Percentiles rank a stretch among this genome's conserved stretches.
Evolutionary conservation across 805 yeast species (phyloP).

Genomic region (Wickerhamiella musiphila): DNA sequence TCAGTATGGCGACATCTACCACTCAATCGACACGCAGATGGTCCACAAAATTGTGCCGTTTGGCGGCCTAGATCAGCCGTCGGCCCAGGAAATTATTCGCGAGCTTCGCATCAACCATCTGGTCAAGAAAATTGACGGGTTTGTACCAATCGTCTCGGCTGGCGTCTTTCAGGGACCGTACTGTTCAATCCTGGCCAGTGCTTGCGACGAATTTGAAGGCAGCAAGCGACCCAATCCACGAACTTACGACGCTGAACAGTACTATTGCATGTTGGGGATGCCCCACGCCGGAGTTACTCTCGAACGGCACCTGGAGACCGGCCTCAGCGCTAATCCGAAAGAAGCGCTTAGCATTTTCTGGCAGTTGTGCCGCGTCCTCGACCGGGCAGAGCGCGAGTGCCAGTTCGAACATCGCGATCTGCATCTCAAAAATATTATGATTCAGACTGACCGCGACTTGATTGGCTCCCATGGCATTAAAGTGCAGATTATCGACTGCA

Average conservation of each 20-base stretch:
- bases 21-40: slow-evolving; percentile 19
- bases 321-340: slow-evolving; percentile 19
- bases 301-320: slow-evolving; percentile 29
- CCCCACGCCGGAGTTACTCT: slow-evolving; percentile 27
- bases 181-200: slow-evolving; percentile 24
- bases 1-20: slow-evolving; percentile 29
- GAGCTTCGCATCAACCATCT: slow-evolving; percentile 30
- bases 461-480: slow-evolving; percentile 13
- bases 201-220: slow-evolving; percentile 28
- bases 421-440: slow-evolving; percentile 45
- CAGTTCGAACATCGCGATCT: slow-evolving; percentile 59
- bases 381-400: slow-evolving; percentile 32
- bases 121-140: slow-evolving; percentile 28
- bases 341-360: slow-evolving; percentile 33
- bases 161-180: slow-evolving; percentile 31
- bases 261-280: slow-evolving; percentile 21
- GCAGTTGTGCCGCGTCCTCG: slow-evolving; percentile 32
- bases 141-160: slow-evolving; percentile 27
- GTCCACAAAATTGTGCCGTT: slow-evolving; percentile 38
- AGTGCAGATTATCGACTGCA: slow-evolving; percentile 41
- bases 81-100: slow-evolving; percentile 27
- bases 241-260: slow-evolving; percentile 20
- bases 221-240: slow-evolving; percentile 29
- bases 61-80: slow-evolving; percentile 29
- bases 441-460: no score